Conservation (phyloP, 1,284 basidiomycete species). For the Acaromyces ingoldii region DNA sequence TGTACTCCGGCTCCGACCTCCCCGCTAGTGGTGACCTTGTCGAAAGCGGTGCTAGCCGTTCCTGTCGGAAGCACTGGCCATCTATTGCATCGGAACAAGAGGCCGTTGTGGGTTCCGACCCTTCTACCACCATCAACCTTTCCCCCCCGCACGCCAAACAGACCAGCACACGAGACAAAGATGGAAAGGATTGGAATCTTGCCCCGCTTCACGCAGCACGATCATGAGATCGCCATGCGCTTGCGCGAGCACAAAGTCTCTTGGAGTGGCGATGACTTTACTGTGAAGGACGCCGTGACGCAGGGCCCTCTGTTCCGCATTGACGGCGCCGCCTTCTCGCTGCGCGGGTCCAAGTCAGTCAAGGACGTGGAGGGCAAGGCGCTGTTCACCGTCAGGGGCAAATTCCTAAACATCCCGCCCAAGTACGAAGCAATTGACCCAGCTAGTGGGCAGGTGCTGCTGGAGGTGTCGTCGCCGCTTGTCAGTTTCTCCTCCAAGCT, state of each 20-base stretch:
- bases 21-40: too few species aligned
- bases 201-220: conserved; percentile 21
- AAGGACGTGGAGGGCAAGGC: conserved; percentile 8
- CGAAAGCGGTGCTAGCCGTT: too few species aligned
- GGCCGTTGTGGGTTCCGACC: too few species aligned
- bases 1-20: too few species aligned
- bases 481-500: conserved; percentile 17
- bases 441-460: neutral
- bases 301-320: conserved; percentile 15
- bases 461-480: neutral
- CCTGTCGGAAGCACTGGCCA: too few species aligned
- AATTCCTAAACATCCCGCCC: neutral
- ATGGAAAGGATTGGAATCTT: too few species aligned
- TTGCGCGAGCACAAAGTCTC: conserved; percentile 18
- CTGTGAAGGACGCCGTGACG: conserved; percentile 24
- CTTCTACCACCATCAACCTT: too few species aligned
- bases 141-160: too few species aligned
- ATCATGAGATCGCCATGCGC: conserved; percentile 18
- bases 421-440: conserved; percentile 2
- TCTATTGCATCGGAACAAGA: too few species aligned
- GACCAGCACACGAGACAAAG: too few species aligned
- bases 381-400: conserved; percentile 13
- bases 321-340: conserved; percentile 16
- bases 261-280: conserved; percentile 22
- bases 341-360: conserved; percentile 12